These are phyloP conservation scores for Blumeriella jaapii DNA, from an alignment of 2,329 filamentous ascomycete genomes.

Conservation along the genomic window DNA sequence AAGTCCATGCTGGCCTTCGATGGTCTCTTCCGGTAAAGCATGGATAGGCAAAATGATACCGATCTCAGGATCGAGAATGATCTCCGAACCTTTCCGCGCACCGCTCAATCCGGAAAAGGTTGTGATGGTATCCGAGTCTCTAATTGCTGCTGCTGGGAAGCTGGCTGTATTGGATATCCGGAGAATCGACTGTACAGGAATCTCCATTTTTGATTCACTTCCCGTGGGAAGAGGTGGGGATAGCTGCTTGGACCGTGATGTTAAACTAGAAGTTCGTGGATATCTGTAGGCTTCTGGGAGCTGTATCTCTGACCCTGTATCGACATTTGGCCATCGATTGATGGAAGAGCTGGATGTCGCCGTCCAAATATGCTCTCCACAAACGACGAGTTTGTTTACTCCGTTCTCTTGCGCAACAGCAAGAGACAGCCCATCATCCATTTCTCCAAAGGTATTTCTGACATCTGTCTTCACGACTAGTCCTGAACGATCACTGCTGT, in stretches of 20 bases:
- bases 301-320: conserved; percentile 62
- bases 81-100: conserved; percentile 46
- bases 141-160: conserved; percentile 47
- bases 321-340: conserved; percentile 67
- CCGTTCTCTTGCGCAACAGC: conserved; percentile 89
- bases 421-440: conserved; percentile 81
- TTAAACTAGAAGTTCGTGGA: conserved; percentile 36
- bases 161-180: conserved; percentile 74
- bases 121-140: conserved; percentile 45
- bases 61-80: conserved; percentile 37
- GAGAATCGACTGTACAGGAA: conserved; percentile 67
- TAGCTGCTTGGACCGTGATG: conserved; percentile 30
- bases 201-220: conserved; percentile 46
- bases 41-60: conserved; percentile 51
- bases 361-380: conserved; percentile 50
- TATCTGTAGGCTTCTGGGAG: conserved; percentile 43
- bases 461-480: conserved; percentile 95
- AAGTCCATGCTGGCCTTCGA: conserved; percentile 89
- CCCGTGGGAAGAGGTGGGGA: conserved; percentile 28
- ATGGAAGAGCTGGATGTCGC: conserved; percentile 64
- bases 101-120: conserved; percentile 35
- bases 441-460: conserved; percentile 54
- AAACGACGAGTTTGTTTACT: conserved; percentile 53
- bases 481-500: conserved; percentile 86
- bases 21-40: conserved; percentile 62